Evolutionary conservation across 768 basidiomycete species (phyloP).

Genomic region (Pulveroboletus sp.): DNA sequence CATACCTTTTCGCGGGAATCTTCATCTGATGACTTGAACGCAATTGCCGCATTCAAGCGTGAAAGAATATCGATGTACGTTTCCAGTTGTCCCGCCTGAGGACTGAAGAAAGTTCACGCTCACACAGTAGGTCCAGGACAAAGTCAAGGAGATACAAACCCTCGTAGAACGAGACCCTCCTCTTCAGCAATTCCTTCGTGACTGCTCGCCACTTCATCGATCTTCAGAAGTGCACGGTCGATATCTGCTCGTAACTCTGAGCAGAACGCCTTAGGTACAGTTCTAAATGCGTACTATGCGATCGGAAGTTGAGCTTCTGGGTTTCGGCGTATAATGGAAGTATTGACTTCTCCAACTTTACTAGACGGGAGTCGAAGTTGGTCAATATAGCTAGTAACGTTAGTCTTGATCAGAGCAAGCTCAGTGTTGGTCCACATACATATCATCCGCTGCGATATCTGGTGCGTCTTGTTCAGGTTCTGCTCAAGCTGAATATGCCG

Average conservation of each 20-base stretch:
- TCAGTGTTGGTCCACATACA: slow-evolving; percentile 41
- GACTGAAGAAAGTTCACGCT: slow-evolving; percentile 37
- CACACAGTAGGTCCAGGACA: neutral
- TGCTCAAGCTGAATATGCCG: slow-evolving; percentile 61
- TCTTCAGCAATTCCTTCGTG: slow-evolving; percentile 73
- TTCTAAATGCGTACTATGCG: slow-evolving; percentile 51
- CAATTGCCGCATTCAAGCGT: slow-evolving; percentile 72
- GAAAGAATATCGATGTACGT: slow-evolving; percentile 69
- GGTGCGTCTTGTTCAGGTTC: slow-evolving; percentile 79
- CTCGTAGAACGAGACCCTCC: slow-evolving; percentile 72
- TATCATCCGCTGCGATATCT: slow-evolving; percentile 83
- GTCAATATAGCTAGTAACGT: slow-evolving; percentile 66
- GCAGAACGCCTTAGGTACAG: neutral
- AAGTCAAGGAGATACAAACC: slow-evolving; percentile 38
- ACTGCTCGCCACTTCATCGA: slow-evolving; percentile 72
- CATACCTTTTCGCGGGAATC: slow-evolving; percentile 52
- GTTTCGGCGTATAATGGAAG: slow-evolving; percentile 77
- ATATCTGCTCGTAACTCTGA: slow-evolving; percentile 52
- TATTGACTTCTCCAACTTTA: slow-evolving; percentile 82
- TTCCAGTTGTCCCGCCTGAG: slow-evolving; percentile 62
- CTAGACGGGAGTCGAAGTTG: slow-evolving; percentile 77
- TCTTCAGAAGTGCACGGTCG: slow-evolving; percentile 70
- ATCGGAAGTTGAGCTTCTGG: slow-evolving; percentile 66
- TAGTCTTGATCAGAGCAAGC: slow-evolving; percentile 10
- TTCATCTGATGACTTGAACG: slow-evolving; percentile 61